Evolutionary conservation across 306 rosid genomes (phyloP).

Genomic region (Cucumis sativus): DNA sequence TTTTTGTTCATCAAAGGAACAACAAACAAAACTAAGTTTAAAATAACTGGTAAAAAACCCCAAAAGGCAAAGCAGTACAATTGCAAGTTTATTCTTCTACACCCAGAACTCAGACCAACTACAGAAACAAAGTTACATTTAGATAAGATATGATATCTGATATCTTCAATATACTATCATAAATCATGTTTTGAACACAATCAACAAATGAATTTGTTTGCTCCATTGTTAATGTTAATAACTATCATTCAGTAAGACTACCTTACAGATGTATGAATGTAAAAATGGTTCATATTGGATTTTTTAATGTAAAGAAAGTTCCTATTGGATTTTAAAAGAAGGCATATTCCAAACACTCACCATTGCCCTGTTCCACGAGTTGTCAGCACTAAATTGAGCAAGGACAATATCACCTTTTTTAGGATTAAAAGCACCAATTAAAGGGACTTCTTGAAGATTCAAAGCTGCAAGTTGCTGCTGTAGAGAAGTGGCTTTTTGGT

Average conservation of each 20-base stretch:
- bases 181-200: neutral
- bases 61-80: neutral
- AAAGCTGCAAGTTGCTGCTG: conserved; percentile 81
- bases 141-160: neutral
- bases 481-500: conserved; percentile 65
- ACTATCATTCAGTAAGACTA: neutral
- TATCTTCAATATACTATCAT: neutral
- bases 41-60: neutral
- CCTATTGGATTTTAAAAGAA: neutral
- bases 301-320: neutral
- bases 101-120: neutral
- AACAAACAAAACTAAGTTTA: neutral
- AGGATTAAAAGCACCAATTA: conserved; percentile 81
- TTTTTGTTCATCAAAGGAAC: neutral
- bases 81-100: neutral
- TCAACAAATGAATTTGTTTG: neutral
- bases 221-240: neutral
- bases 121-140: neutral
- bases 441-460: conserved; percentile 80
- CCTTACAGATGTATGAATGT: neutral
- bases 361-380: conserved; percentile 94
- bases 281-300: neutral
- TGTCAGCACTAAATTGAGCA: conserved; percentile 64
- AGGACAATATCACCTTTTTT: conserved; percentile 91
- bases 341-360: conserved; percentile 31